Conservation (phyloP, 164 flowering plant genomes). For the Liquidambar formosana region DNA sequence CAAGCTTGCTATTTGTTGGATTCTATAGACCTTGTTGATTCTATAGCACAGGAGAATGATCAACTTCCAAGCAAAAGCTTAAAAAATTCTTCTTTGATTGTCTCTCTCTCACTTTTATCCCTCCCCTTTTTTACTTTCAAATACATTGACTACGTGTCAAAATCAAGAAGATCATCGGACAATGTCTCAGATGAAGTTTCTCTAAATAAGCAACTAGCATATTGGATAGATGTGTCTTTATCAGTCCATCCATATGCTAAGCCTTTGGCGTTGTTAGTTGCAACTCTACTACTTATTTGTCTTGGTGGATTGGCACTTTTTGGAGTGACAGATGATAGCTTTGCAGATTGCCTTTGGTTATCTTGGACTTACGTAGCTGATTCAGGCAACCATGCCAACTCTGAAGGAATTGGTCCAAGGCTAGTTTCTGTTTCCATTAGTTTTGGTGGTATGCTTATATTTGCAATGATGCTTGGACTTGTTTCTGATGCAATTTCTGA, state of each 20-base stretch:
- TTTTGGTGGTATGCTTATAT: slow-evolving; percentile 89
- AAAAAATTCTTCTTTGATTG: slow-evolving; percentile 48
- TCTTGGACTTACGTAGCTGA: slow-evolving; percentile 81
- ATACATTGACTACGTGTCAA: slow-evolving; percentile 57
- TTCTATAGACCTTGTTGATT: slow-evolving; percentile 17
- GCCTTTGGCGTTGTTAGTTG: slow-evolving; percentile 65
- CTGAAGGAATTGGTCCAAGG: slow-evolving; percentile 68
- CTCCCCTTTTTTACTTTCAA: slow-evolving; percentile 51
- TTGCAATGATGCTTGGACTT: slow-evolving; percentile 95
- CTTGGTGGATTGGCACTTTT: slow-evolving; percentile 79
- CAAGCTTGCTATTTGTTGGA: slow-evolving; percentile 37
- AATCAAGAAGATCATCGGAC: slow-evolving; percentile 46
- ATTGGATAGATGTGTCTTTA: slow-evolving; percentile 55
- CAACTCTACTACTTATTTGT: slow-evolving; percentile 64
- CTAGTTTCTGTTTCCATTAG: slow-evolving; percentile 76
- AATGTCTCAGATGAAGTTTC: slow-evolving; percentile 50
- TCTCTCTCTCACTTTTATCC: slow-evolving; percentile 42
- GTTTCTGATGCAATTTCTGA: slow-evolving; percentile 89
- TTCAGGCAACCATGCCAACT: slow-evolving; percentile 72
- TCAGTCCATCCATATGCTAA: slow-evolving; percentile 75
- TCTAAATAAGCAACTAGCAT: slow-evolving; percentile 65
- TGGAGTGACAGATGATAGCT: slow-evolving; percentile 74
- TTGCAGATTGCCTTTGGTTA: slow-evolving; percentile 75
- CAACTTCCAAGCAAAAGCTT: slow-evolving; percentile 34
- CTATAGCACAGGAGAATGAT: slow-evolving; percentile 24